These are phyloP conservation scores for Prunus mume DNA, from an alignment of 306 rosid species.

Conservation along the genomic window DNA sequence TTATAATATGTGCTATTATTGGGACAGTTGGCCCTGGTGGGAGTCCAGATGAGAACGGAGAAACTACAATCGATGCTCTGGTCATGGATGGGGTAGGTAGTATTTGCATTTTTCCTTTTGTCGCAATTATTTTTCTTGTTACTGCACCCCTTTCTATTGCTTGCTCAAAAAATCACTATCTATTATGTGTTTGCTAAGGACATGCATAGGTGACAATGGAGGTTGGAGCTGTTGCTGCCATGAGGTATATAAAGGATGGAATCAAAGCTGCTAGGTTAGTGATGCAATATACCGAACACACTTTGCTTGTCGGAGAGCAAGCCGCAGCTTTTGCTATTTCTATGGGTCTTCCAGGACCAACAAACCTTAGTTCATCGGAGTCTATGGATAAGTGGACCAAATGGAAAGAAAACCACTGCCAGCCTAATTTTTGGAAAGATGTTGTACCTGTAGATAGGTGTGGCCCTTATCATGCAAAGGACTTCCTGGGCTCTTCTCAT, in stretches of 20 bases:
- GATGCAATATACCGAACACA: constrained; percentile 72
- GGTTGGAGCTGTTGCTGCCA: constrained; percentile 94
- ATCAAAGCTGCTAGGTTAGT: constrained; percentile 85
- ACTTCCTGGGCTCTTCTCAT: constrained; percentile 23
- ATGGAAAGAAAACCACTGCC: constrained; percentile 77
- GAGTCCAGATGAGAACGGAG: constrained; percentile 96
- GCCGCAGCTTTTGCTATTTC: constrained; percentile 85
- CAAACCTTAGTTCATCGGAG: constrained; percentile 77
- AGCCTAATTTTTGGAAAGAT: constrained; percentile 83
- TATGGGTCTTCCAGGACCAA: constrained; percentile 93
- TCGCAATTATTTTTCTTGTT: constrained; percentile 6
- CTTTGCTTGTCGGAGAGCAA: constrained; percentile 88
- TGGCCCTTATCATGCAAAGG: constrained; percentile 67
- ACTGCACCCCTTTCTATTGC: constrained; percentile 1
- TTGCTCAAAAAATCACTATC: constrained; percentile 28
- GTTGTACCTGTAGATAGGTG: constrained; percentile 55
- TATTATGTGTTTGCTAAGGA: constrained; percentile 51
- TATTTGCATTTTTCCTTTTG: constrained; percentile 13
- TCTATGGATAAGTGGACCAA: constrained; percentile 67
- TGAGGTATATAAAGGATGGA: constrained; percentile 91
- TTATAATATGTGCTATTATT: neutral
- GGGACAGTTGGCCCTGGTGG: constrained; percentile 95
- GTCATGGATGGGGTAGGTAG: constrained; percentile 87
- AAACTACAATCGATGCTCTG: constrained; percentile 87
- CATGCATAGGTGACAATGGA: constrained; percentile 83